Conservation (phyloP, 495 filamentous ascomycete genomes). For the Neurospora sublineolata region DNA sequence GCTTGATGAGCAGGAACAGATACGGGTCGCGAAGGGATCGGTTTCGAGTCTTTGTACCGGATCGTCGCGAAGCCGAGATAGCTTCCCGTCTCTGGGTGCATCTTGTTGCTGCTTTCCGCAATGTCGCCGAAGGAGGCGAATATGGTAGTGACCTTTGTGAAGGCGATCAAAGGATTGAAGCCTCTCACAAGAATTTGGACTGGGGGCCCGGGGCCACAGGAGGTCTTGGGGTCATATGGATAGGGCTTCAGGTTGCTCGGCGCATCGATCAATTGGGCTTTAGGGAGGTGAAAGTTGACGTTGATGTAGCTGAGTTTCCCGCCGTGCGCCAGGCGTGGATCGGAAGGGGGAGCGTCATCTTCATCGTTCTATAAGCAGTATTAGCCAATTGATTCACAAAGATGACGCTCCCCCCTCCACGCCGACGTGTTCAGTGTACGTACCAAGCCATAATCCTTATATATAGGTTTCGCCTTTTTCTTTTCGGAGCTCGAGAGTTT, state of each 20-base stretch:
- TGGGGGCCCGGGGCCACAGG: slow-evolving; percentile 79
- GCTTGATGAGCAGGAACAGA: slow-evolving; percentile 57
- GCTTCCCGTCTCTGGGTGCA: slow-evolving; percentile 83
- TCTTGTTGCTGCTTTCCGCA: slow-evolving; percentile 75
- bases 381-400: slow-evolving; percentile 41
- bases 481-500: slow-evolving; percentile 50
- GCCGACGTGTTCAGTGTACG: slow-evolving; percentile 35
- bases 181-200: slow-evolving; percentile 84
- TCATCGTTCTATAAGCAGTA: slow-evolving; percentile 41
- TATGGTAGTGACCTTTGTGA: slow-evolving; percentile 64
- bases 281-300: slow-evolving; percentile 58
- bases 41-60: slow-evolving; percentile 65
- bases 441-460: slow-evolving; percentile 60
- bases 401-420: slow-evolving; percentile 42
- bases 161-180: slow-evolving; percentile 77
- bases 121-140: slow-evolving; percentile 87
- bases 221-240: slow-evolving; percentile 64
- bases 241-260: slow-evolving; percentile 72
- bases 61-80: slow-evolving; percentile 87
- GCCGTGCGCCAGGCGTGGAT: slow-evolving; percentile 63
- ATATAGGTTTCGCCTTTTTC: slow-evolving; percentile 55
- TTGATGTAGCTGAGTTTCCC: slow-evolving; percentile 46
- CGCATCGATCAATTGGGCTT: slow-evolving; percentile 56
- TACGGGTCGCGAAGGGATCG: slow-evolving; percentile 32
- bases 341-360: slow-evolving; percentile 55